Evolutionary conservation across 73 alveolate species (phyloP).

Genomic region (Tetrahymena thermophila): DNA sequence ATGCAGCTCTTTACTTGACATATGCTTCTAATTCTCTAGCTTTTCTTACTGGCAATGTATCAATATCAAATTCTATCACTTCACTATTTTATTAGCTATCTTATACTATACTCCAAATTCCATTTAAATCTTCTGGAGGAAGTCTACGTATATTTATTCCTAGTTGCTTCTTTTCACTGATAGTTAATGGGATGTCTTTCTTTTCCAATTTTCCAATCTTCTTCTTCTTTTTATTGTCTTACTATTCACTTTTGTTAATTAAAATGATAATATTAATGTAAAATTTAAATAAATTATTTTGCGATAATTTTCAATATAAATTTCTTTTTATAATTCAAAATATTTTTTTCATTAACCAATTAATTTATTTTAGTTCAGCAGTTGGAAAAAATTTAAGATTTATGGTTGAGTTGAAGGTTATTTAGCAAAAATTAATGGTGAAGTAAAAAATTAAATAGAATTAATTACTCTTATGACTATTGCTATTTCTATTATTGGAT

Average conservation of each 20-base stretch:
- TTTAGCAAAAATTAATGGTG: no score
- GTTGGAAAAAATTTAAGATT: neutral
- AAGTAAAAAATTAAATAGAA: neutral
- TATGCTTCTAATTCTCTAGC: constrained; percentile 34
- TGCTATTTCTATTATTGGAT: neutral
- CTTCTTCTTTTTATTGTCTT: neutral
- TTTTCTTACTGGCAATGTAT: constrained; percentile 32
- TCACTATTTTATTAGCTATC: constrained; percentile 26
- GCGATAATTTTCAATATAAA: neutral
- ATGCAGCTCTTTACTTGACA: constrained; percentile 1
- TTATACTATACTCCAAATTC: neutral
- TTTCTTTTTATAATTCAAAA: neutral
- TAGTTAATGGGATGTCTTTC: neutral
- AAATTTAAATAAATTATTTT: neutral
- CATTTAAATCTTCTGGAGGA: neutral
- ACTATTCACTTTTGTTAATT: neutral
- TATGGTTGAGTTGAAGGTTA: neutral
- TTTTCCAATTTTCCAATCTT: neutral
- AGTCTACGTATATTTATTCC: neutral
- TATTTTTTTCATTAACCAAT: neutral
- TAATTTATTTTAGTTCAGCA: neutral
- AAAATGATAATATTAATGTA: neutral
- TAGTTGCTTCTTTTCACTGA: neutral
- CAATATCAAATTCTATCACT: constrained; percentile 38
- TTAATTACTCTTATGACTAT: neutral